A percentile compares a stretch with the other conserved stretches of the same genome.
phyloP scores from a whole-genome alignment of 1,284 basidiomycete genomes.

The Schizophyllum commune region DNA sequence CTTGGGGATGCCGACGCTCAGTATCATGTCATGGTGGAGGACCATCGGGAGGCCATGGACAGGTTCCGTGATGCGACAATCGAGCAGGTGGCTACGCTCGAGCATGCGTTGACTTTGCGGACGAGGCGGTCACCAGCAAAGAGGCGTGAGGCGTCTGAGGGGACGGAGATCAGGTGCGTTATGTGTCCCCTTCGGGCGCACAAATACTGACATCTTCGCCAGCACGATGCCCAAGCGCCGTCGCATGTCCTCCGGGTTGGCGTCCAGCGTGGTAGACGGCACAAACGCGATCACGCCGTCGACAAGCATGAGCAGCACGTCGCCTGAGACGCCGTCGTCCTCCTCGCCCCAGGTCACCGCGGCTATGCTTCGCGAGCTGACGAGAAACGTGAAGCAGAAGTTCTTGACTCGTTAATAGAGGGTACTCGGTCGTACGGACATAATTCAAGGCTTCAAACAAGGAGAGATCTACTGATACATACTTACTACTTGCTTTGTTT shows the following conservation, averaged over 20 bases:
- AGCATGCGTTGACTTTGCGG: background rate
- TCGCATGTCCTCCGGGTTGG: slow-evolving; percentile 28
- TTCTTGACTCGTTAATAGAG: slow-evolving; percentile 20
- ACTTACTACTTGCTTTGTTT: background rate
- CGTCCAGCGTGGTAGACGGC: slow-evolving; percentile 18
- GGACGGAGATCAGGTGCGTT: background rate
- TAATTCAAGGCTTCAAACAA: background rate
- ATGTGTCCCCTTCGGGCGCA: background rate
- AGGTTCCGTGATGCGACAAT: background rate
- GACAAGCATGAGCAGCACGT: slow-evolving; percentile 29
- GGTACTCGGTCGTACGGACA: background rate
- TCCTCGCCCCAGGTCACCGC: slow-evolving; percentile 40
- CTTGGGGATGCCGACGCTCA: slow-evolving; percentile 23
- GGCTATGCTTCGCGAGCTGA: slow-evolving; percentile 63
- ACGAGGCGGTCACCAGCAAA: background rate
- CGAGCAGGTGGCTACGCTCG: background rate
- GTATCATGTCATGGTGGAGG: slow-evolving; percentile 27
- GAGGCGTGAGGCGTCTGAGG: background rate
- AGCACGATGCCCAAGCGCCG: slow-evolving; percentile 28
- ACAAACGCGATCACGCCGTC: slow-evolving; percentile 30
- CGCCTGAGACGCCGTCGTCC: slow-evolving; percentile 22
- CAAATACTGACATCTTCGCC: background rate
- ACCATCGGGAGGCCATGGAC: slow-evolving; percentile 21
- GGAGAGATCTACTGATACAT: background rate
- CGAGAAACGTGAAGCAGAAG: slow-evolving; percentile 51